These are phyloP conservation scores for Rhizoclosmatium sp. DNA, from an alignment of 192 early-diverging fungal genomes.

Conservation along the genomic window DNA sequence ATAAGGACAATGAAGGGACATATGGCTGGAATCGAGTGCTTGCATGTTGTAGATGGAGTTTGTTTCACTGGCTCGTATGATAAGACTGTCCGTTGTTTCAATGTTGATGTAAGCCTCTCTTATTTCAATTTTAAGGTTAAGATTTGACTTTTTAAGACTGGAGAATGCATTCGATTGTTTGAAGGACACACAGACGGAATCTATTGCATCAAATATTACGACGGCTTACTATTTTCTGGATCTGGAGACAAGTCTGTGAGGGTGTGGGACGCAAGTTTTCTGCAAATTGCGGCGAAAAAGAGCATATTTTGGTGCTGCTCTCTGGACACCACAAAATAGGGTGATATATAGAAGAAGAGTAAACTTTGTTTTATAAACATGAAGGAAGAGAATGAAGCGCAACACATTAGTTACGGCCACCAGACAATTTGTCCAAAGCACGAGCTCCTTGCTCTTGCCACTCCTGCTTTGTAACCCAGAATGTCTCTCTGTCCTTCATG, in stretches of 20 bases:
- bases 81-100: slow-evolving; percentile 59
- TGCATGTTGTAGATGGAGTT: slow-evolving; percentile 41
- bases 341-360: neutral
- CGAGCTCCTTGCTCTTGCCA: slow-evolving; percentile 89
- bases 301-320: neutral
- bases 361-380: neutral
- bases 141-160: slow-evolving; percentile 40
- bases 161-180: slow-evolving; percentile 53
- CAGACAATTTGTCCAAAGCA: slow-evolving; percentile 63
- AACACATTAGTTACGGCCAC: slow-evolving; percentile 9
- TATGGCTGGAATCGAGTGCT: slow-evolving; percentile 58
- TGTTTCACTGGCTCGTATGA: slow-evolving; percentile 65
- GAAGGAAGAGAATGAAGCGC: neutral
- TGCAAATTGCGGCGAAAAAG: neutral
- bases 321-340: neutral
- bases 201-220: slow-evolving; percentile 56
- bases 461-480: slow-evolving; percentile 95
- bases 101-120: slow-evolving; percentile 42
- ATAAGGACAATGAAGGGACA: slow-evolving; percentile 51
- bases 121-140: neutral
- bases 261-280: slow-evolving; percentile 50
- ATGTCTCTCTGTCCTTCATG: slow-evolving; percentile 86
- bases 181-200: slow-evolving; percentile 65
- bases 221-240: slow-evolving; percentile 52
- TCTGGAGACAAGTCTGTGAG: slow-evolving; percentile 60